Evolutionary conservation across 345 rosid genomes (phyloP).

Genomic region (Linum lewisii): DNA sequence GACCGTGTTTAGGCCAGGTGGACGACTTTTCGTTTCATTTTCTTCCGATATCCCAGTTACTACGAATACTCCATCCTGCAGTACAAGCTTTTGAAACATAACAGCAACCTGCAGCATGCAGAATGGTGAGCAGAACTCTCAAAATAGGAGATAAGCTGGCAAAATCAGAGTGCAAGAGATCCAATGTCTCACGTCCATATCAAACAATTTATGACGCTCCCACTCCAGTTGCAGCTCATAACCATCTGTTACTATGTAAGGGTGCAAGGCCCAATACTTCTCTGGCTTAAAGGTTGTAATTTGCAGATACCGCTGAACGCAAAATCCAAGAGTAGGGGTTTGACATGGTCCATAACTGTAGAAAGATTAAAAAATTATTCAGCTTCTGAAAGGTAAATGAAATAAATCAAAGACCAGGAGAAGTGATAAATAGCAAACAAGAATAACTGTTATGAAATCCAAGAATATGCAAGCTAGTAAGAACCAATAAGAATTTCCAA

Average conservation of each 20-base stretch:
- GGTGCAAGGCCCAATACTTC: slow-evolving; percentile 69
- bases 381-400: too few species aligned
- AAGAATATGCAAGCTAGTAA: background rate
- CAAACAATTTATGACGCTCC: slow-evolving; percentile 82
- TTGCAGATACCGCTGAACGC: slow-evolving; percentile 87
- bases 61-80: slow-evolving; percentile 59
- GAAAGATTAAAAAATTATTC: slow-evolving; percentile 1
- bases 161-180: slow-evolving; percentile 7
- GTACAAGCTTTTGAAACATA: slow-evolving; percentile 71
- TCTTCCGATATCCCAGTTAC: slow-evolving; percentile 64
- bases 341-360: slow-evolving; percentile 93
- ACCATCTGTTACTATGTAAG: slow-evolving; percentile 48
- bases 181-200: slow-evolving; percentile 58
- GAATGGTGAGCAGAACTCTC: slow-evolving; percentile 7
- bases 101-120: slow-evolving; percentile 49
- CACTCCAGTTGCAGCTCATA: slow-evolving; percentile 87
- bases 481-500: background rate
- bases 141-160: background rate
- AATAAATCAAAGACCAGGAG: too few species aligned
- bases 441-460: background rate
- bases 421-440: background rate
- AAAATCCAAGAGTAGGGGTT: slow-evolving; percentile 95
- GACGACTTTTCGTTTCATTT: slow-evolving; percentile 79
- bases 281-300: slow-evolving; percentile 85
- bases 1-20: slow-evolving; percentile 85